Percentiles rank a stretch among this genome's conserved stretches.
Evolutionary conservation across 371 early-diverging fungal genomes (phyloP).

Genomic region (Gilbertella persicaria): DNA sequence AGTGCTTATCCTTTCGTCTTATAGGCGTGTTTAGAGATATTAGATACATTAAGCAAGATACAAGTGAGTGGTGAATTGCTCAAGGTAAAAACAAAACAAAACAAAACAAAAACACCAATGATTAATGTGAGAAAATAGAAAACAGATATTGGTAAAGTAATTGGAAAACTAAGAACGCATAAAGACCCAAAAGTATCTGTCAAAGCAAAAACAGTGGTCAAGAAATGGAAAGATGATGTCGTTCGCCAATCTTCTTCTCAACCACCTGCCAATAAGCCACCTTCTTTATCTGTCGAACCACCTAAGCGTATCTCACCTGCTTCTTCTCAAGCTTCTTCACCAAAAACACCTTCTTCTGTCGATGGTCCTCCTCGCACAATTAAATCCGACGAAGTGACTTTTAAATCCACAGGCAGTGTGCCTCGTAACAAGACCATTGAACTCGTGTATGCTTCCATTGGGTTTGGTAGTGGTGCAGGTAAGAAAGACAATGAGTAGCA

Average conservation of each 20-base stretch:
- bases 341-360: constrained; percentile 32
- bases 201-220: constrained; percentile 69
- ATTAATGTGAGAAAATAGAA: constrained; percentile 32
- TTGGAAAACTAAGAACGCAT: constrained; percentile 73
- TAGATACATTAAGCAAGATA: constrained; percentile 21
- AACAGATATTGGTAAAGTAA: constrained; percentile 78
- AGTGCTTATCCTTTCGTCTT: neutral
- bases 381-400: constrained; percentile 62
- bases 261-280: neutral
- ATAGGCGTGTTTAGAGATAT: constrained; percentile 27
- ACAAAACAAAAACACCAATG: neutral
- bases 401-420: constrained; percentile 64
- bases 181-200: constrained; percentile 58
- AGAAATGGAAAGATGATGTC: constrained; percentile 84
- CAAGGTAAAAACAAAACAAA: constrained; percentile 21
- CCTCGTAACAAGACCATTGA: constrained; percentile 85
- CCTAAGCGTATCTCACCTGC: constrained; percentile 9
- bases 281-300: neutral
- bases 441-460: constrained; percentile 83
- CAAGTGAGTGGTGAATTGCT: constrained; percentile 30
- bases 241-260: constrained; percentile 11
- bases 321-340: constrained; percentile 30
- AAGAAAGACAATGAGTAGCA: constrained; percentile 7
- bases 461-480: constrained; percentile 71
- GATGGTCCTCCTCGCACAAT: constrained; percentile 57